phyloP scores from a whole-genome alignment of 176 grass and related monocot genomes.

The Oryza brachyantha region DNA sequence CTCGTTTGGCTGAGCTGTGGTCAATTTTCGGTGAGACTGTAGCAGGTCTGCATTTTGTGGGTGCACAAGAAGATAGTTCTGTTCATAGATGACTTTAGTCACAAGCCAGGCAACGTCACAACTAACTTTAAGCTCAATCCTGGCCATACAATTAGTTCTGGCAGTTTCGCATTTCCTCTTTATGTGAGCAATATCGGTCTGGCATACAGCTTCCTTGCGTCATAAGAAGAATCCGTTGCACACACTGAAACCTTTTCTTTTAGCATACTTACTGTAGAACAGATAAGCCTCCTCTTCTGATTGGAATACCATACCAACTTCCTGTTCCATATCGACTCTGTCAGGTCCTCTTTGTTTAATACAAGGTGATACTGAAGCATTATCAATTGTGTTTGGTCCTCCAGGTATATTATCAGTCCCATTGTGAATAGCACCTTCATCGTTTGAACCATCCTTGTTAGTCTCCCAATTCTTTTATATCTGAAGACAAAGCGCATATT shows the following conservation, averaged over 20 bases:
- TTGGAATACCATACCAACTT: constrained; percentile 61
- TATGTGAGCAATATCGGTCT: too few relatives aligned
- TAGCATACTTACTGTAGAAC: constrained; percentile 54
- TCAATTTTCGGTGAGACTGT: constrained; percentile 30
- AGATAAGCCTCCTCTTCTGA: too few relatives aligned
- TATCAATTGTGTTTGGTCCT: constrained; percentile 3
- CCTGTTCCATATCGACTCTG: constrained; percentile 28
- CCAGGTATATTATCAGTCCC: neutral
- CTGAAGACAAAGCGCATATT: neutral
- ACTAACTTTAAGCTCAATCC: constrained; percentile 46
- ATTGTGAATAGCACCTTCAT: neutral
- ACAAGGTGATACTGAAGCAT: constrained; percentile 1
- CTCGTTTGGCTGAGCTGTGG: constrained; percentile 13
- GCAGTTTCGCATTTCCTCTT: constrained; percentile 42
- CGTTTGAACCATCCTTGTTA: constrained; percentile 31
- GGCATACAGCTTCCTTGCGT: too few relatives aligned
- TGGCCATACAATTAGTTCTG: constrained; percentile 55
- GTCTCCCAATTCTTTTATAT: constrained; percentile 33
- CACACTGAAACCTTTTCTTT: constrained; percentile 52
- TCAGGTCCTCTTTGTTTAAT: neutral
- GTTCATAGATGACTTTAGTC: constrained; percentile 49
- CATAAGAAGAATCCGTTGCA: too few relatives aligned
- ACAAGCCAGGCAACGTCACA: constrained; percentile 39
- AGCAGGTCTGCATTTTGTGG: constrained; percentile 42
- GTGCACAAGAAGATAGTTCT: constrained; percentile 47